Evolutionary conservation across 495 filamentous ascomycete species (phyloP), one percentile per base, ranked within the genome.

Genomic region (Daldinia concentrica): DNA sequence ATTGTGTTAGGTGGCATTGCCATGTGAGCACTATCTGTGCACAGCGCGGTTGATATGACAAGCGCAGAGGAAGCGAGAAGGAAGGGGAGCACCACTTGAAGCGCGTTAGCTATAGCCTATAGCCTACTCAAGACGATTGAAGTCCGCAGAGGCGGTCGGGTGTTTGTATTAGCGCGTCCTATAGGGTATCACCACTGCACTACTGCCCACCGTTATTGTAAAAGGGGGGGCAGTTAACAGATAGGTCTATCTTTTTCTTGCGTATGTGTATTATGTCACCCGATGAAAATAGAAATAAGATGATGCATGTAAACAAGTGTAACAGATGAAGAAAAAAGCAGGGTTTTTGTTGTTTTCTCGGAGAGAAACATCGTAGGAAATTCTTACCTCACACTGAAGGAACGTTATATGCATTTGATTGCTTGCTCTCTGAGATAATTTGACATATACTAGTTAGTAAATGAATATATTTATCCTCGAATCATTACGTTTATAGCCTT

Each of bases 41-140:
- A 34, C 55, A 27, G 45, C 29, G 27, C 32, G 39, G 41, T 9
- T 59, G n/a, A 32, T 29, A 64, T 64, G 22, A 24, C 61, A 56
- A 56, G 32, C 36, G 34, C 26, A 43, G 26, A 26, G 50, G 26
- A 48, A 48, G 43, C 8, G 19, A 17, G 50, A 17, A 24, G 26
- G 12, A 17, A 12, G 26, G 50, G 34, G 50, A 43, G 45, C 9
- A 17, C 12, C 48, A 43, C 36, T 56, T 29, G 26, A 48, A 50
- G 39, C 26, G 39, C 26, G 51, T 48, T 48, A 15, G 34, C 37
- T 37, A 39, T 48, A 24, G 27, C 37, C 30, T 52, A 39, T 24
- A 24, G 43, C 50, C 26, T 30, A 54, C 26, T 30, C 12, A 30
- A 48, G 19, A 48, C 24, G 43, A 48, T 22, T 11, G 19, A 48